Evolutionary conservation across 2,329 filamentous ascomycete genomes (phyloP).

Genomic region (Nothomitra cinnamomea): DNA sequence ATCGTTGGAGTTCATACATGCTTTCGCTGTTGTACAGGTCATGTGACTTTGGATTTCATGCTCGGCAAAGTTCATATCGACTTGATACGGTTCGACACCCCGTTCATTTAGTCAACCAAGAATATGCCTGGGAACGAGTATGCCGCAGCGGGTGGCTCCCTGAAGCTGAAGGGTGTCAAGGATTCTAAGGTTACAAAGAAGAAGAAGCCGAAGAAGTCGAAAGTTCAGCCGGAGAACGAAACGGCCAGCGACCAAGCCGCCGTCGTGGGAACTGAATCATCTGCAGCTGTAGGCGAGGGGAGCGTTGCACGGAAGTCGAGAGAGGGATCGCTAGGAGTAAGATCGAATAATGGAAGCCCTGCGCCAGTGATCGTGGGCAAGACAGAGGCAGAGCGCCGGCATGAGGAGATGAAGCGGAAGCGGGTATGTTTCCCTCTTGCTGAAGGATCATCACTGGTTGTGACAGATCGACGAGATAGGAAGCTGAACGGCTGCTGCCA

Average conservation of each 20-base stretch:
- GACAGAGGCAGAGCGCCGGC: conserved; percentile 67
- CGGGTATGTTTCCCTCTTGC: conserved; percentile 39
- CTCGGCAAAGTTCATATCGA: background rate
- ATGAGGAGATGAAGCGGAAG: conserved; percentile 68
- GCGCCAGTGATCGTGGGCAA: conserved; percentile 29
- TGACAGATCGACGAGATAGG: background rate
- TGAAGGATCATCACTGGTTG: background rate
- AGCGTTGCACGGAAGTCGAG: conserved; percentile 13
- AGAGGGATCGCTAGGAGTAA: background rate
- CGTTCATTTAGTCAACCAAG: background rate
- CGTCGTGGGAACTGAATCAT: conserved; percentile 2
- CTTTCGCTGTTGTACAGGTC: too few relatives aligned
- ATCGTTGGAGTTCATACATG: too few relatives aligned
- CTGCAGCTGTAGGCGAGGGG: conserved; percentile 10
- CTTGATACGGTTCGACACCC: background rate
- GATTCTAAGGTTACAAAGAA: conserved; percentile 13
- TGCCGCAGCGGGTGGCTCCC: conserved; percentile 12
- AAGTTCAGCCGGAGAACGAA: conserved; percentile 5
- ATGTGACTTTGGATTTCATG: too few relatives aligned
- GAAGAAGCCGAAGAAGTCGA: conserved; percentile 10
- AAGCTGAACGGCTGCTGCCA: conserved; percentile 2
- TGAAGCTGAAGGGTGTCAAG: conserved; percentile 14
- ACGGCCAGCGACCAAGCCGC: background rate
- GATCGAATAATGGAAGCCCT: background rate
- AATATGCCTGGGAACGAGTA: conserved; percentile 14